Evolutionary conservation across 208 protist genomes (phyloP).

Genomic region (Entamoeba moshkovskii): DNA sequence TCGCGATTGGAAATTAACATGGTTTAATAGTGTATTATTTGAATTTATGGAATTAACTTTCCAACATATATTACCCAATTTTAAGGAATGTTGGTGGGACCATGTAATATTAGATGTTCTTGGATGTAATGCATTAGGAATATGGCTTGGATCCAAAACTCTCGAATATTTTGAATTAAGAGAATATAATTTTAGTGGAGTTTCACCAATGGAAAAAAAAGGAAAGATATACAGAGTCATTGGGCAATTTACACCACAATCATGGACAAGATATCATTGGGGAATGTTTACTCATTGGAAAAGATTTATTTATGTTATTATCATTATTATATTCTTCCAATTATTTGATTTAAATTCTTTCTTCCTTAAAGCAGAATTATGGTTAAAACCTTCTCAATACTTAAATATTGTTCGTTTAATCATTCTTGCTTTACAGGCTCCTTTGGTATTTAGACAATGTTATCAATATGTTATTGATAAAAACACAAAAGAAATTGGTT

Average conservation of each 20-base stretch:
- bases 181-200: slow-evolving; percentile 26
- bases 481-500: background rate
- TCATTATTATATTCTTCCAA: background rate
- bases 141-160: slow-evolving; percentile 55
- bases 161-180: slow-evolving; percentile 38
- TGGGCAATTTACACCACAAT: background rate
- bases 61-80: slow-evolving; percentile 76
- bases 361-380: slow-evolving; percentile 77
- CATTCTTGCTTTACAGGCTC: slow-evolving; percentile 61
- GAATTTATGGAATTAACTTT: slow-evolving; percentile 79
- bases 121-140: slow-evolving; percentile 76
- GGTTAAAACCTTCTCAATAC: slow-evolving; percentile 58
- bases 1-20: slow-evolving; percentile 66
- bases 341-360: slow-evolving; percentile 77
- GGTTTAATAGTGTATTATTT: slow-evolving; percentile 64
- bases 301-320: background rate
- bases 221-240: background rate
- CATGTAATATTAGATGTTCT: slow-evolving; percentile 74
- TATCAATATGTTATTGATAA: slow-evolving; percentile 62
- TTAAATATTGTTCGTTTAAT: slow-evolving; percentile 63
- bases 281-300: background rate
- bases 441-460: slow-evolving; percentile 64
- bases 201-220: background rate
- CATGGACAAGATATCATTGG: background rate
- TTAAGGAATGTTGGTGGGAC: slow-evolving; percentile 92